Evolutionary conservation across 1,139 yeast genomes (phyloP).

Genomic region (Sugiyamaella pinicola): DNA sequence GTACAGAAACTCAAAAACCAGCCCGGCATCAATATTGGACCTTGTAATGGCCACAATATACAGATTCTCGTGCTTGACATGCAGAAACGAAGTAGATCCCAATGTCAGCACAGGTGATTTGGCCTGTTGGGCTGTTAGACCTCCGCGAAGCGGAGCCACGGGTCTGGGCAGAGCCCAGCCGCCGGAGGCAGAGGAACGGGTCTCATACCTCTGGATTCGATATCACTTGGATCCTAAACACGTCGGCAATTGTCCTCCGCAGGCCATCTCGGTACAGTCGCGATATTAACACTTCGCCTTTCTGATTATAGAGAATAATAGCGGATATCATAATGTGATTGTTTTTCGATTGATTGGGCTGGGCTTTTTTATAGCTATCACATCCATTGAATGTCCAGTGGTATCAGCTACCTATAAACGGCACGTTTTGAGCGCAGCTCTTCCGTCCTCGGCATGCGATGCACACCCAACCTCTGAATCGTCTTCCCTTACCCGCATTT

Average conservation of each 20-base stretch:
- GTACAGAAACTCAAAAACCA: slow-evolving; percentile 76
- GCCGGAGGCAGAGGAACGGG: background rate
- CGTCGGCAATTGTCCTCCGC: slow-evolving; percentile 75
- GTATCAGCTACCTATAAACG: no score
- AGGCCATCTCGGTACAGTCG: slow-evolving; percentile 72
- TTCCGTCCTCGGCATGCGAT: no score
- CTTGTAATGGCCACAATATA: slow-evolving; percentile 89
- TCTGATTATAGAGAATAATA: slow-evolving; percentile 69
- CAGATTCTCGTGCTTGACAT: slow-evolving; percentile 66
- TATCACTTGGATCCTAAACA: slow-evolving; percentile 87
- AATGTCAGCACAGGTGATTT: slow-evolving; percentile 85
- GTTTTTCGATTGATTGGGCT: background rate
- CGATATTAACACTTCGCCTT: slow-evolving; percentile 86
- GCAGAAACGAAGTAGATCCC: slow-evolving; percentile 90
- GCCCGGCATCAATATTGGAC: slow-evolving; percentile 82
- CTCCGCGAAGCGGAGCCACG: no score
- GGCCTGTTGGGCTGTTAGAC: slow-evolving; percentile 37
- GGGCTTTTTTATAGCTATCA: no score
- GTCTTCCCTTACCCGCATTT: no score
- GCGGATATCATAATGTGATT: slow-evolving; percentile 70
- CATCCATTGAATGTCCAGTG: no score
- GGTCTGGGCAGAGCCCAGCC: slow-evolving; percentile 13
- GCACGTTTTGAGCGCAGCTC: no score
- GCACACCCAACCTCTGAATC: no score
- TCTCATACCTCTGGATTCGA: slow-evolving; percentile 52